Base-by-base conservation (phyloP, 441 rosid species). In the Croton laevigatus region DNA sequence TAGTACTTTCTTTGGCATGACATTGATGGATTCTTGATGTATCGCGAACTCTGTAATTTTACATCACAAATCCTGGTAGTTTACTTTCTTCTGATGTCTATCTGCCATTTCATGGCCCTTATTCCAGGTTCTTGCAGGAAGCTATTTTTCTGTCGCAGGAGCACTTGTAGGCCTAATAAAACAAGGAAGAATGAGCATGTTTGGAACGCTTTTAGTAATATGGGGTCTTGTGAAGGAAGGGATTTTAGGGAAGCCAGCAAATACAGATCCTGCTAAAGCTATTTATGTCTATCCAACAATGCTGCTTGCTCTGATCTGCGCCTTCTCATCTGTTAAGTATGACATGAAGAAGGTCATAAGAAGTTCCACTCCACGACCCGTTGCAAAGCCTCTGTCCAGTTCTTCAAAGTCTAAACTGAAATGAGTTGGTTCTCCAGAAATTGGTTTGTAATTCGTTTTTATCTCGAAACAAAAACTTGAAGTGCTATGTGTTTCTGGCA, bases 211-310 rank as follows among this genome's bases (percentile, higher is more conserved):
- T 46, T 75, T 94, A 38, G 76, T 94, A 36, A 75, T 89, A 48
- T 94, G 98, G 99, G 99, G 99, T 53, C 97, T 94, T 49, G 91
- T 92, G 71, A 92, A 94, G 90, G 97, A 94, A 79, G 98, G 98
- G 66, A 88, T 94, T 69, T 75, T 90, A 75, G 88, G 91, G 75
- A 94, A 91, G 88, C 91, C 94, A 12, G 82, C 40, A 27, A 89
- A 83, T 78, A 78, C 88, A 0, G 96, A 94, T 78, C 97, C 97
- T 67, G 46, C 88, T 8, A 89, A 58, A 73, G 69, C 91, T 54
- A 85, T 94, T 16, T 90, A 87, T 64, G 96, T 94, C 19, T 94
- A 89, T 71, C 99, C 98, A 0, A 90, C 99, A 9, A 92, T 94
- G 87, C 72, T 89, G 78, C 69, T 92, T 71, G 97, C 94, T 0